Evolutionary conservation across 371 early-diverging fungal genomes (phyloP).

Genomic region (Lichtheimia ornata): DNA sequence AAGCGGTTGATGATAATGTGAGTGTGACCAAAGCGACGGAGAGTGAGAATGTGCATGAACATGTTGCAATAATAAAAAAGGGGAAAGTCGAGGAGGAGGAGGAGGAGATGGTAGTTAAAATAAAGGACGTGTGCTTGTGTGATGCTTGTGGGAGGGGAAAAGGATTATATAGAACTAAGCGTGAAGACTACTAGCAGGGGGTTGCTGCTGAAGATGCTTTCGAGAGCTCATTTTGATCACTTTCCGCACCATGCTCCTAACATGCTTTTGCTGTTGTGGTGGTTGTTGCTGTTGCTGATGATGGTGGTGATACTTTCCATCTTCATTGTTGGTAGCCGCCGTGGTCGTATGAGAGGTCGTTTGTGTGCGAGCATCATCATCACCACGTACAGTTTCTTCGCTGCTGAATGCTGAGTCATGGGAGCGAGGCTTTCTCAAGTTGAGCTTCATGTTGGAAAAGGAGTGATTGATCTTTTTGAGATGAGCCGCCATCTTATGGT

Average conservation of each 20-base stretch:
- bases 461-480: constrained; percentile 39
- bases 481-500: constrained; percentile 12
- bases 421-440: constrained; percentile 32
- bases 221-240: constrained; percentile 31
- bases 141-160: too few relatives aligned
- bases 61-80: too few relatives aligned
- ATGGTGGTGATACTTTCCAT: neutral
- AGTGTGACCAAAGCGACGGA: too few relatives aligned
- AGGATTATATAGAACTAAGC: too few relatives aligned
- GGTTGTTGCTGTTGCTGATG: constrained; percentile 2
- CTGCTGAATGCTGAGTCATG: constrained; percentile 21
- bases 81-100: too few relatives aligned
- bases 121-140: too few relatives aligned
- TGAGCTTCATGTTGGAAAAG: constrained; percentile 36
- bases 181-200: too few relatives aligned
- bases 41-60: too few relatives aligned
- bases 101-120: too few relatives aligned
- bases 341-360: neutral
- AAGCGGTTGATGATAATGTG: too few relatives aligned
- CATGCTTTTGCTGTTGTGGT: constrained; percentile 19
- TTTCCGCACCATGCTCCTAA: constrained; percentile 37
- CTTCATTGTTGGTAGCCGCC: neutral
- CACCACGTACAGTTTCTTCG: constrained; percentile 21
- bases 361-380: constrained; percentile 5
- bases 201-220: constrained; percentile 17